Evolutionary conservation across 768 basidiomycete species (phyloP).

Genomic region (Collybiopsis confluens): DNA sequence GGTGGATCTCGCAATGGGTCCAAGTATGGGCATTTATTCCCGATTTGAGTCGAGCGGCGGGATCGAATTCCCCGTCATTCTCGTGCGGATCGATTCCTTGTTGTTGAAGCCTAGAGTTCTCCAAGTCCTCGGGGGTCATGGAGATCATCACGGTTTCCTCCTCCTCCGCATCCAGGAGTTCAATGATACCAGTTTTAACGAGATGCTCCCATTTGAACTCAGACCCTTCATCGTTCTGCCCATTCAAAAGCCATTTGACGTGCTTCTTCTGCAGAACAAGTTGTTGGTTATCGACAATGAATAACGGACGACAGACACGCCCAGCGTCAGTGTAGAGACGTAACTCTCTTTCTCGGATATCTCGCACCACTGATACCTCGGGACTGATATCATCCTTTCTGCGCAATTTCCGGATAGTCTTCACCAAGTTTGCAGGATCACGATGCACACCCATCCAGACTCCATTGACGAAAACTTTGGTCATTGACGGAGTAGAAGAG

Average conservation of each 20-base stretch:
- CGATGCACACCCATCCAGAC: slow-evolving; percentile 99
- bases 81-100: slow-evolving; percentile 51
- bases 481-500: slow-evolving; percentile 66
- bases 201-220: slow-evolving; percentile 82
- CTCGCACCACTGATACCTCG: slow-evolving; percentile 95
- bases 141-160: slow-evolving; percentile 99
- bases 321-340: slow-evolving; percentile 96
- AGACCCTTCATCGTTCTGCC: slow-evolving; percentile 54
- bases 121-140: slow-evolving; percentile 96
- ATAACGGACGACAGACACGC: slow-evolving; percentile 93
- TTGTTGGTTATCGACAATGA: slow-evolving; percentile 92
- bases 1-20: slow-evolving; percentile 99
- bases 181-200: slow-evolving; percentile 84
- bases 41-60: slow-evolving; percentile 84
- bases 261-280: slow-evolving; percentile 82
- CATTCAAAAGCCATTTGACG: slow-evolving; percentile 63
- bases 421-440: slow-evolving; percentile 87
- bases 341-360: slow-evolving; percentile 93
- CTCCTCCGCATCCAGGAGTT: slow-evolving; percentile 95
- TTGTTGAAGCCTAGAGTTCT: slow-evolving; percentile 70
- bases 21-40: slow-evolving; percentile 83
- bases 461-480: slow-evolving; percentile 98
- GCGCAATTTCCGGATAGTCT: slow-evolving; percentile 88
- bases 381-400: slow-evolving; percentile 93
- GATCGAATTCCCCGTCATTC: slow-evolving; percentile 75